Evolutionary conservation across 2,329 filamentous ascomycete species (phyloP).

Genomic region (Mariannaea elegans): DNA sequence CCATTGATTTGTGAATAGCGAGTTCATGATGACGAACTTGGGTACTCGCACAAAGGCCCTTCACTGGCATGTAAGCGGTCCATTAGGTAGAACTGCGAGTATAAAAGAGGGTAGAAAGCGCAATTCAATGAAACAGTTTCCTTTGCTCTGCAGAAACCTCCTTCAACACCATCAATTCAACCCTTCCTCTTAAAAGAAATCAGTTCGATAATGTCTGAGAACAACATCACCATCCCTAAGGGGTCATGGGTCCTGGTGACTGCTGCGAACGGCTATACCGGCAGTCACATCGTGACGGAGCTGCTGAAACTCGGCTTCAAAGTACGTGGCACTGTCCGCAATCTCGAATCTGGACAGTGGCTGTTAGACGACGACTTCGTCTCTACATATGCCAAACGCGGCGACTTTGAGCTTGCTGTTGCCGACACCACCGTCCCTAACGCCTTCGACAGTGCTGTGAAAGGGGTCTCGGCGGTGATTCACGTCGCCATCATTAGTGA

Average conservation of each 20-base stretch:
- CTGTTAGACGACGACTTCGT: conserved; percentile 24
- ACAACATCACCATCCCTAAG: conserved; percentile 25
- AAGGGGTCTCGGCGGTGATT: conserved; percentile 30
- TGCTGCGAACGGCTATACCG: conserved; percentile 32
- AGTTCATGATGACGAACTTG: no score
- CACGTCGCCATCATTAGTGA: conserved; percentile 29
- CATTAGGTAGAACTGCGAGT: no score
- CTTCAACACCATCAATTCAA: no score
- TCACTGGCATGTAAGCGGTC: no score
- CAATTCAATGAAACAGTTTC: no score
- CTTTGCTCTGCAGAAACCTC: no score
- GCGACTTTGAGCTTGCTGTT: conserved; percentile 26
- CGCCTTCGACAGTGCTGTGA: conserved; percentile 31
- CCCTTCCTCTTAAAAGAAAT: no score
- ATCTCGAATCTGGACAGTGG: conserved; percentile 29
- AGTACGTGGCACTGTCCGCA: conserved; percentile 31
- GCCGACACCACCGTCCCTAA: conserved; percentile 27
- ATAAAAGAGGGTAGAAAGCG: no score
- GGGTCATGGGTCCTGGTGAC: conserved; percentile 36
- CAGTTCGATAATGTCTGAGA: not conserved
- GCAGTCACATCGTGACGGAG: conserved; percentile 32
- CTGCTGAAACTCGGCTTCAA: conserved; percentile 31
- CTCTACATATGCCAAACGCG: conserved; percentile 12
- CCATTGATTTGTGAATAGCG: no score
- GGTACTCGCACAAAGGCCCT: no score